Evolutionary conservation across 2,329 filamentous ascomycete species (phyloP).

Genomic region (Beauveria australis): DNA sequence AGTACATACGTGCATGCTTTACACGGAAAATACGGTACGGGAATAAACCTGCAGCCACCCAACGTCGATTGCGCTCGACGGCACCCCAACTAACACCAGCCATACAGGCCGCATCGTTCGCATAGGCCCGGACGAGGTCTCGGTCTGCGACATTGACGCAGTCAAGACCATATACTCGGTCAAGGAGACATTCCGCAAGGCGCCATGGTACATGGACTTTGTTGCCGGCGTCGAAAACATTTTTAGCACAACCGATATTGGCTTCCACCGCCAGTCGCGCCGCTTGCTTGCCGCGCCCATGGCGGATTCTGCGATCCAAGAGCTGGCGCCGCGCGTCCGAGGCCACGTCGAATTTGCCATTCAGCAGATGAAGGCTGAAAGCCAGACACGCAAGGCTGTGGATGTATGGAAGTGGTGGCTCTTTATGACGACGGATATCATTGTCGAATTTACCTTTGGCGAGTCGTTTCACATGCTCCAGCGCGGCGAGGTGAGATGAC

Average conservation of each 20-base stretch:
- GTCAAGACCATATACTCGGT: conserved; percentile 5
- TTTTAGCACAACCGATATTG: background rate
- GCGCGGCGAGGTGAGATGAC: background rate
- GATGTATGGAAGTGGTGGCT: conserved; percentile 19
- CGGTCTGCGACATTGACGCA: background rate
- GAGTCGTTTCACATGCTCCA: conserved; percentile 16
- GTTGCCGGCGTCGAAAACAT: background rate
- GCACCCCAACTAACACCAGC: background rate
- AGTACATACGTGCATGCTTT: background rate
- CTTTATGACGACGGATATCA: conserved; percentile 20
- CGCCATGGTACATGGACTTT: conserved; percentile 2
- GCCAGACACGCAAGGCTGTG: conserved; percentile 10
- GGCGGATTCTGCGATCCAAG: conserved; percentile 2
- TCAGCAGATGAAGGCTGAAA: conserved; percentile 14
- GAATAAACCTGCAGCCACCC: too few species aligned
- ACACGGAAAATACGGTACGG: conserved; percentile 7
- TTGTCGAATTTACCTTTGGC: conserved; percentile 20
- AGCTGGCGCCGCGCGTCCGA: conserved; percentile 1
- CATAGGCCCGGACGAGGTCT: conserved; percentile 2
- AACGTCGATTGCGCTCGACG: too few species aligned
- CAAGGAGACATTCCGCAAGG: conserved; percentile 9
- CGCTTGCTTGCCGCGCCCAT: background rate
- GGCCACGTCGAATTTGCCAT: conserved; percentile 18
- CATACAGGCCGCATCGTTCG: conserved; percentile 7
- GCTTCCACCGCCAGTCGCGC: conserved; percentile 3